These are phyloP conservation scores for Globisporangium spinosum DNA, from an alignment of 352 stramenopile genomes.

Conservation along the genomic window DNA sequence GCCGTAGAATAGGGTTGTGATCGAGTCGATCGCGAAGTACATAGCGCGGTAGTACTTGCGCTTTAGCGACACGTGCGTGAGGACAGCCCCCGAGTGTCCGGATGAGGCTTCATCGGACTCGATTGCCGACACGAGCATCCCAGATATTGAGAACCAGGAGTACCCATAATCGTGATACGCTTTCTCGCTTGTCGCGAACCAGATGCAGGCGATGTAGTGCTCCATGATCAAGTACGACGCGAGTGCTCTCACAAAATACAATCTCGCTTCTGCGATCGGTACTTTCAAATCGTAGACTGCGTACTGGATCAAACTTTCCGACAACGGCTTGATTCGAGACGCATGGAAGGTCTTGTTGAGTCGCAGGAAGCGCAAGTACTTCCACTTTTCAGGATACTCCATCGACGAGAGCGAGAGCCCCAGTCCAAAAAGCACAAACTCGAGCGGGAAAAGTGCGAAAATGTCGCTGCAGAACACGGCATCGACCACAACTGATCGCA, in stretches of 20 bases:
- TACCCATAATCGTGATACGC: conserved; percentile 29
- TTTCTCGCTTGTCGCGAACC: conserved; percentile 46
- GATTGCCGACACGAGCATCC: conserved; percentile 39
- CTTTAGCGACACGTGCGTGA: conserved; percentile 30
- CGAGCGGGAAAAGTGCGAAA: conserved; percentile 43
- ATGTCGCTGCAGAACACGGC: conserved; percentile 37
- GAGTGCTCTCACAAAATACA: conserved; percentile 51
- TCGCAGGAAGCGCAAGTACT: conserved; percentile 38
- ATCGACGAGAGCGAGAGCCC: conserved; percentile 9
- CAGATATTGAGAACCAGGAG: conserved; percentile 58
- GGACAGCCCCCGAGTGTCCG: conserved; percentile 15
- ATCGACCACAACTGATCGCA: conserved; percentile 17
- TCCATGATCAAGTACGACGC: conserved; percentile 52
- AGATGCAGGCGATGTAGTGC: conserved; percentile 59
- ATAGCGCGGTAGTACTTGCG: conserved; percentile 68
- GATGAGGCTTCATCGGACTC: conserved; percentile 9
- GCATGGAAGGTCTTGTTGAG: conserved; percentile 53
- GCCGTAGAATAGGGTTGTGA: conserved; percentile 68
- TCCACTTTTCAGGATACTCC: conserved; percentile 33
- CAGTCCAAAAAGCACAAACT: conserved; percentile 33
- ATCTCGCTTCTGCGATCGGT: conserved; percentile 31
- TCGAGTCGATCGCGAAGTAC: conserved; percentile 58
- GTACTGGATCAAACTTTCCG: conserved; percentile 56
- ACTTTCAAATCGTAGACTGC: conserved; percentile 53
- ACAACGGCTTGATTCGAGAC: conserved; percentile 33